Base-by-base conservation (phyloP, 371 early-diverging fungal species). In the Lichtheimia ornata region DNA sequence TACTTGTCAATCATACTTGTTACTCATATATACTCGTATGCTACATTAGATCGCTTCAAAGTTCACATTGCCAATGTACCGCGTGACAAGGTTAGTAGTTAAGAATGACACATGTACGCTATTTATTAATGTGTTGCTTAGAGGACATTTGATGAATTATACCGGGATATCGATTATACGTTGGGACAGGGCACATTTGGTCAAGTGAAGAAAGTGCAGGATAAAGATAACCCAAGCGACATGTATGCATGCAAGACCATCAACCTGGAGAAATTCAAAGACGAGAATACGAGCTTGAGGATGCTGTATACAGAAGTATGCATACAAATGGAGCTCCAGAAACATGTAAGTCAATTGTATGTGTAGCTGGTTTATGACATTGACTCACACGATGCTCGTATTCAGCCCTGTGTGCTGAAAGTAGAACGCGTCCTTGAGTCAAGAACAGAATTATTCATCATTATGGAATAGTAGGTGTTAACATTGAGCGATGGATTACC, bases 391-490 rank as follows among this genome's bases (percentile, higher is more conserved):
- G 9, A 2, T 14, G 5, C 25, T 24, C 2, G 18, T 50, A n/a
- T 44, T 14, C 41, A 71, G 71, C 71, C 70, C 13, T 66, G 70
- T 12, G 64, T 70, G 20, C 57, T 66, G 2, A 61, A 63, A 52
- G 45, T 67, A 2, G 51, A 59, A n/a, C 47, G 59, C 13, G 43
- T 67, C 1, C 55, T 67, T 51, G 71, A 64, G 27, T 35, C 53
- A 12, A 35, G 64, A 28, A 44, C 51, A 3, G 43, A 27, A 0
- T 58, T 67, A 30, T 67, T 59, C 40, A 59, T 71, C 12, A 55
- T 67, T 1, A 71, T 71, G 71, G 71, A 71, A 62, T 62, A 64
- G 71, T 71, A 71, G 62, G 67, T 66, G 13, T 11, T 30, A 14
- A 12, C 4, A 11, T 14, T 40, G 28, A 18, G 27, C 28, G 28